Base-by-base conservation (phyloP, 2,329 filamentous ascomycete species). In the Aspergillus latus region DNA sequence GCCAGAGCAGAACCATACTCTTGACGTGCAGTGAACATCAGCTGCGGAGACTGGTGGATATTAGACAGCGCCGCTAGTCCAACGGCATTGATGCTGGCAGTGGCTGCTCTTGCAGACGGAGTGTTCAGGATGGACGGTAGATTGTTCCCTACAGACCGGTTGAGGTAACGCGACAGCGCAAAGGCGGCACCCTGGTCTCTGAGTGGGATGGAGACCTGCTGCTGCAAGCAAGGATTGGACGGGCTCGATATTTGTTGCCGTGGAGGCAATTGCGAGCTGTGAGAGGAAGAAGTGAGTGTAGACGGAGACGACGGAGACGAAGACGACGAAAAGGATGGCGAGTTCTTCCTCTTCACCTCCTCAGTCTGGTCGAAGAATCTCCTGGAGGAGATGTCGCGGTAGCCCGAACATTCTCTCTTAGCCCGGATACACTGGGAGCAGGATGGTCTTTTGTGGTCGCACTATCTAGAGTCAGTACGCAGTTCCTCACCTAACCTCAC, bases 341-440 rank as follows among this genome's bases (percentile, higher is more conserved):
- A 40, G 32, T 45, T 60, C 26, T 66, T 65, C 9, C 28, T 43
- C 5, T 34, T 53, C 32, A 66, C 54, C 21, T 64, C 63, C 3
- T 61, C 48, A 11, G 52, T 67, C 42, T 67, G 65, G 48, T 66
- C 64, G 43, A 54, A 57, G 29, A 67, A 51, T 16, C 63, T 56
- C 11, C 64, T 40, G n/a, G 49, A 42, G 2, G 45, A 44, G 9
- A 57, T 30, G 49, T 66, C 64, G 43, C 58, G 63, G 54, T 66
- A 67, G 2, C 64, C 64, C 0, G 47, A 54, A 40, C 65, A 67
- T 42, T 61, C 54, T 37, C 59, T 50, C 9, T 58, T 54, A 6
- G 53, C 55, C 37, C 62, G 43, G 2, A 63, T 21, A 36, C 65
- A 67, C 30, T 66, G 60, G 21, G 60, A 60, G 37, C 63, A 67